Evolutionary conservation across 2,329 filamentous ascomycete genomes (phyloP).

Genomic region (Talaromyces atroroseus): DNA sequence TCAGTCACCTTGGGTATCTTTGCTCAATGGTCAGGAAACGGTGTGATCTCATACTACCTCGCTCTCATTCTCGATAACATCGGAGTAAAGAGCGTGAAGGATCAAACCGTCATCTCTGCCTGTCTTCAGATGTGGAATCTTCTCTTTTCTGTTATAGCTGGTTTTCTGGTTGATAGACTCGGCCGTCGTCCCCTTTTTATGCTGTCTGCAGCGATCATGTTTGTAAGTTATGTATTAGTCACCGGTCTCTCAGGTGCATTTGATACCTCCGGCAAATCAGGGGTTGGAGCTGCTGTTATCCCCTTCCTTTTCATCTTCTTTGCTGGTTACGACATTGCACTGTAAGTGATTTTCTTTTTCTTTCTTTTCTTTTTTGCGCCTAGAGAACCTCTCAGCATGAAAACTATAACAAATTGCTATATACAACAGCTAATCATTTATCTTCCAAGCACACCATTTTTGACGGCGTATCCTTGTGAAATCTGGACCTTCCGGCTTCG

Average conservation of each 20-base stretch:
- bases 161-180: conserved; percentile 47
- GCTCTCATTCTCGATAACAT: conserved; percentile 57
- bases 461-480: conserved; percentile 24
- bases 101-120: background rate
- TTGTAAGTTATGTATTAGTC: conserved; percentile 45
- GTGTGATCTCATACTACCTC: conserved; percentile 63
- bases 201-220: conserved; percentile 42
- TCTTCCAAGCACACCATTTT: background rate
- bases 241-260: conserved; percentile 52
- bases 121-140: conserved; percentile 33
- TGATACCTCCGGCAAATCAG: conserved; percentile 36
- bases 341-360: background rate
- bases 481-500: conserved; percentile 34
- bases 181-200: conserved; percentile 45
- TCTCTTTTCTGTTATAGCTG: conserved; percentile 52
- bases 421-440: background rate
- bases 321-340: conserved; percentile 1
- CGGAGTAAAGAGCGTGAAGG: conserved; percentile 45
- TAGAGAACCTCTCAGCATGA: background rate
- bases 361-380: no score
- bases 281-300: conserved; percentile 46
- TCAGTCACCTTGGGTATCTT: background rate
- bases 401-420: background rate
- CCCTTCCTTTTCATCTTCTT: conserved; percentile 56
- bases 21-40: conserved; percentile 60